Percentiles rank a stretch among this genome's conserved stretches.
phyloP scores from a whole-genome alignment of 441 rosid genomes.

The Pelargonium exstipulatum region DNA sequence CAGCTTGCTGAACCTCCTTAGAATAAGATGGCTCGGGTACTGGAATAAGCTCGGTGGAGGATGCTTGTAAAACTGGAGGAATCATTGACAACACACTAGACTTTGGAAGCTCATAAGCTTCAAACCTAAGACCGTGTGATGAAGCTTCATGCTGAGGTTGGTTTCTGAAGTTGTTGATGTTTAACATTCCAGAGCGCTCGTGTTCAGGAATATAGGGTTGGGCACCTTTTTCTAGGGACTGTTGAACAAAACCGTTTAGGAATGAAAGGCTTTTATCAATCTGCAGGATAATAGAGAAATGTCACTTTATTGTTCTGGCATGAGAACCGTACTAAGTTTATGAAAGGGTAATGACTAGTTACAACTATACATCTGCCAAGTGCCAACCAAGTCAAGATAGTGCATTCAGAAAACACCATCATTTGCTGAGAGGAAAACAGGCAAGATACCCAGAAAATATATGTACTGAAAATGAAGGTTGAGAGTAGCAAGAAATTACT shows the following conservation, averaged over 20 bases:
- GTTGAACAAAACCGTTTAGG: constrained; percentile 61
- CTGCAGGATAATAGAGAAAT: constrained; percentile 39
- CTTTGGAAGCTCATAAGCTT: constrained; percentile 91
- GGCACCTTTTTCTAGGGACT: constrained; percentile 70
- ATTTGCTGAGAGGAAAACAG: too few species aligned
- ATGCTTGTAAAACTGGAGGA: constrained; percentile 37
- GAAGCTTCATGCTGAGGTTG: constrained; percentile 58
- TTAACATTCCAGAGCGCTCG: constrained; percentile 50
- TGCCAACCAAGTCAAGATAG: neutral
- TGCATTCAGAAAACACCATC: neutral
- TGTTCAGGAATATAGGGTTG: constrained; percentile 77
- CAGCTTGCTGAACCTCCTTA: constrained; percentile 46
- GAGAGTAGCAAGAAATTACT: neutral
- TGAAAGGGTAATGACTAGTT: constrained; percentile 10
- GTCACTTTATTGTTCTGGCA: constrained; percentile 11
- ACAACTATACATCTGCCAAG: neutral
- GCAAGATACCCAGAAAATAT: too few species aligned
- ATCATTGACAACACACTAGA: constrained; percentile 40
- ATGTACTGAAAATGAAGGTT: neutral
- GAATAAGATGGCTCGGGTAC: constrained; percentile 65
- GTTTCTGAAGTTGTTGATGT: constrained; percentile 43
- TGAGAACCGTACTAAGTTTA: neutral
- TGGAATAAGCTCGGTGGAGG: constrained; percentile 65
- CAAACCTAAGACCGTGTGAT: constrained; percentile 77
- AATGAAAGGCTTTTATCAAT: constrained; percentile 74